Evolutionary conservation across 306 rosid genomes (phyloP), one percentile per base, ranked within the genome.

Genomic region (Vigna trinervia): DNA sequence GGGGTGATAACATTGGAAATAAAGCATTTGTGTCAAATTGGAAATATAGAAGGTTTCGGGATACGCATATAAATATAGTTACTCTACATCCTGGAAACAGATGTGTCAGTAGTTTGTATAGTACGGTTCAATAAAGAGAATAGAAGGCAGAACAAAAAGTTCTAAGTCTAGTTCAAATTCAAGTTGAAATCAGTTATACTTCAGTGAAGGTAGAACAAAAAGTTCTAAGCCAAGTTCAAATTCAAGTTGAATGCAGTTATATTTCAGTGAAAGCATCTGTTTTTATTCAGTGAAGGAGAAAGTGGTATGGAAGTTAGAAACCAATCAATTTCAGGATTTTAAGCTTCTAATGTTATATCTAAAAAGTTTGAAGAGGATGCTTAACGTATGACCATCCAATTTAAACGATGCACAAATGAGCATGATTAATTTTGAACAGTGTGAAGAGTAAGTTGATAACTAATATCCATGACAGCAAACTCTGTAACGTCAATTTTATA

Each of bases 41-140:
- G 60, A 76, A 70, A 63, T 54, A 54, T 13, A 52, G 46, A 43
- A 63, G 62, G 65, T 41, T 59, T 56, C n/a, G 45, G 77, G 13
- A 52, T 43, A 63, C 19, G 76, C 45, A 58, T 5, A 20, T 36
- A 46, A 19, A 17, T 57, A 15, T 56, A 80, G 63, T 54, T 15
- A 64, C 56, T 19, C 11, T 15, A 65, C 46, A 38, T 34, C 14
- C 39, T 34, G 30, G 34, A 43, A 52, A 69, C n/a, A 50, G 41
- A 68, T 58, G 36, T 50, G 69, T 5, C 51, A 50, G 45, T 68
- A 28, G 12, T 56, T 65, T 36, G 22, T 46, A 62, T 39, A 52
- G 41, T 32, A 80, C 22, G 45, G 48, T 38, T 65, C 75, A 47
- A 64, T 0, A 0, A 56, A 43, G 64, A 46, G 69, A 80, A 32